A percentile compares a stretch with the other conserved stretches of the same genome.
Conservation (phyloP, 73 alveolate genomes). For the Paraurostyla sp. region DNA sequence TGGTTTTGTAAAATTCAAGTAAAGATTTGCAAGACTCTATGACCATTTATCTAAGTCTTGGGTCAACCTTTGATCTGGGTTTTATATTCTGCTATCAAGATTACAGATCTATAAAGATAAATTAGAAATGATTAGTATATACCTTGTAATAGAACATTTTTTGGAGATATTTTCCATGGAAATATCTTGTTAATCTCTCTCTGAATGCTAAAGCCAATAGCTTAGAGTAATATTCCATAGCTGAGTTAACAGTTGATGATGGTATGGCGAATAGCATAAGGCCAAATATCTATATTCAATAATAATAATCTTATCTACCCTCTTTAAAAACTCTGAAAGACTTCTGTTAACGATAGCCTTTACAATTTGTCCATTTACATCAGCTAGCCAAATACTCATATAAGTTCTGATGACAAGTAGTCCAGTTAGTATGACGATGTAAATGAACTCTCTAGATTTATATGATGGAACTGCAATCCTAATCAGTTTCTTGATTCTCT, state of each 20-base stretch:
- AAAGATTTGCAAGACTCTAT: constrained; percentile 80
- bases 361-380: constrained; percentile 90
- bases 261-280: constrained; percentile 90
- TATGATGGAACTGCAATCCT: constrained; percentile 85
- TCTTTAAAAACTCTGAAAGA: constrained; percentile 38
- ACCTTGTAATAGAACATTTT: constrained; percentile 90
- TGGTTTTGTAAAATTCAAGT: constrained; percentile 91
- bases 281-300: constrained; percentile 67
- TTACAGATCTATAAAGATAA: constrained; percentile 64
- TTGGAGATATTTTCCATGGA: constrained; percentile 82
- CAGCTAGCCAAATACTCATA: constrained; percentile 89
- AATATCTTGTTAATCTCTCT: constrained; percentile 81
- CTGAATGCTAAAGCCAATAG: constrained; percentile 88
- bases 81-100: constrained; percentile 85
- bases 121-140: not conserved
- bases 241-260: constrained; percentile 90
- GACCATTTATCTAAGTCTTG: constrained; percentile 95
- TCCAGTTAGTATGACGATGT: constrained; percentile 77
- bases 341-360: constrained; percentile 82
- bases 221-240: constrained; percentile 82
- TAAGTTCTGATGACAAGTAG: constrained; percentile 87
- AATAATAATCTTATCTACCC: constrained; percentile 61
- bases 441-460: constrained; percentile 72
- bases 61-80: constrained; percentile 94
- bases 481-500: constrained; percentile 71